These are phyloP conservation scores for Leccinum variabile DNA, from an alignment of 1,284 basidiomycete species.

Conservation along the genomic window DNA sequence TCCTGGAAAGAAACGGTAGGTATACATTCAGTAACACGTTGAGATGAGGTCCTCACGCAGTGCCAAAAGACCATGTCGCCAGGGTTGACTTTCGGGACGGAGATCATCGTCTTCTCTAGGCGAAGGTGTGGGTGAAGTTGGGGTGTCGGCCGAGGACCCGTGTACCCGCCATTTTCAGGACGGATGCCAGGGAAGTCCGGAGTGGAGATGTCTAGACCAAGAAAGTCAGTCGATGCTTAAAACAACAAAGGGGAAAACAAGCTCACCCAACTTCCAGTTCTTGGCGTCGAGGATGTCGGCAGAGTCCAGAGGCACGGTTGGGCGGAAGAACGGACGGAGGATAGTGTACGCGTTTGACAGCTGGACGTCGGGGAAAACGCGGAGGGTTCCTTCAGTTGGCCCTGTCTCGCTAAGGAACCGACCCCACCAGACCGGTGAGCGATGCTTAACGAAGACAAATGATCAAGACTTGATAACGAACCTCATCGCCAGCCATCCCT, in stretches of 20 bases:
- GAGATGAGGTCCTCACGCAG: constrained; percentile 42
- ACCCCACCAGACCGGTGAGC: neutral
- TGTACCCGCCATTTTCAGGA: constrained; percentile 42
- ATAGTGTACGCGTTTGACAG: constrained; percentile 81
- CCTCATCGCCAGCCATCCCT: constrained; percentile 75
- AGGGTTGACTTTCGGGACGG: constrained; percentile 70
- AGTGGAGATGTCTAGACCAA: constrained; percentile 47
- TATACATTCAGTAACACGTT: no score
- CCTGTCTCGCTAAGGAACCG: constrained; percentile 54
- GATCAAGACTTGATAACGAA: constrained; percentile 22
- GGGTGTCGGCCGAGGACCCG: constrained; percentile 53
- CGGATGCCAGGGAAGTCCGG: constrained; percentile 62
- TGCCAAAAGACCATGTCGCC: constrained; percentile 91
- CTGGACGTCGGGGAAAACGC: constrained; percentile 73
- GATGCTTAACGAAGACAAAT: neutral
- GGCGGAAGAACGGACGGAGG: constrained; percentile 81
- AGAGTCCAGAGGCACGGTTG: constrained; percentile 41
- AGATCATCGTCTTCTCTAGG: constrained; percentile 72
- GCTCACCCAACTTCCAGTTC: constrained; percentile 72
- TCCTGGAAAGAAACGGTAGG: constrained; percentile 40
- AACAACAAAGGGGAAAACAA: neutral
- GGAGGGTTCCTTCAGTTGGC: constrained; percentile 76
- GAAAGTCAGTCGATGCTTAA: neutral
- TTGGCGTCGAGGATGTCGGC: constrained; percentile 51
- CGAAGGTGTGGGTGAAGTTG: constrained; percentile 65